phyloP scores from a whole-genome alignment of 306 rosid genomes.

The Canavalia gladiata region DNA sequence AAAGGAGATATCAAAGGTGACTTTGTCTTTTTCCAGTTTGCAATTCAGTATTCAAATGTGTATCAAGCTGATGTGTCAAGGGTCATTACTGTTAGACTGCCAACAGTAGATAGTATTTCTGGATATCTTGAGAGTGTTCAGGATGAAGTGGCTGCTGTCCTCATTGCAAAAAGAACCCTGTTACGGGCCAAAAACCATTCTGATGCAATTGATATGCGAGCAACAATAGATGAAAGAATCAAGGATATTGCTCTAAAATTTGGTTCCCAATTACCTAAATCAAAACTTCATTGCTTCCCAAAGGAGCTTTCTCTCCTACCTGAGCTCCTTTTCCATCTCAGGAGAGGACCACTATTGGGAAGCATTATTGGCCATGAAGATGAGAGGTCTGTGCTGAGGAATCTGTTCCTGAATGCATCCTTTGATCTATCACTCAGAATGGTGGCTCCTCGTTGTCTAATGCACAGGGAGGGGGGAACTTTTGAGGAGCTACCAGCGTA shows the following conservation, averaged over 20 bases:
- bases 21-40: conserved; percentile 53
- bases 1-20: conserved; percentile 70
- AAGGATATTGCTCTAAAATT: conserved; percentile 82
- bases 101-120: conserved; percentile 81
- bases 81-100: conserved; percentile 81
- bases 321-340: conserved; percentile 88
- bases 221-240: conserved; percentile 83
- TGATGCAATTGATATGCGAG: conserved; percentile 75
- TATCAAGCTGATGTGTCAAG: conserved; percentile 68
- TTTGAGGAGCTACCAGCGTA: conserved; percentile 94
- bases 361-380: conserved; percentile 95
- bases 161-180: conserved; percentile 86
- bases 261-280: conserved; percentile 79
- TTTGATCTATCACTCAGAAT: conserved; percentile 92
- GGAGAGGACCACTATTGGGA: conserved; percentile 92
- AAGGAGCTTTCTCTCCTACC: conserved; percentile 85
- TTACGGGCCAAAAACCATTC: conserved; percentile 74
- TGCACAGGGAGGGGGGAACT: conserved; percentile 92
- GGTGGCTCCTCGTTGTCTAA: conserved; percentile 94
- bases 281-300: conserved; percentile 80
- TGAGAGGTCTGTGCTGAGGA: conserved; percentile 89
- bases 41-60: conserved; percentile 56
- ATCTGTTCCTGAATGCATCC: conserved; percentile 88
- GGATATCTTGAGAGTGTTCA: conserved; percentile 88
- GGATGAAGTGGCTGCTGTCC: conserved; percentile 86